Base-by-base conservation (phyloP, 2,329 filamentous ascomycete genomes). In the Bipolaris sorokiniana region DNA sequence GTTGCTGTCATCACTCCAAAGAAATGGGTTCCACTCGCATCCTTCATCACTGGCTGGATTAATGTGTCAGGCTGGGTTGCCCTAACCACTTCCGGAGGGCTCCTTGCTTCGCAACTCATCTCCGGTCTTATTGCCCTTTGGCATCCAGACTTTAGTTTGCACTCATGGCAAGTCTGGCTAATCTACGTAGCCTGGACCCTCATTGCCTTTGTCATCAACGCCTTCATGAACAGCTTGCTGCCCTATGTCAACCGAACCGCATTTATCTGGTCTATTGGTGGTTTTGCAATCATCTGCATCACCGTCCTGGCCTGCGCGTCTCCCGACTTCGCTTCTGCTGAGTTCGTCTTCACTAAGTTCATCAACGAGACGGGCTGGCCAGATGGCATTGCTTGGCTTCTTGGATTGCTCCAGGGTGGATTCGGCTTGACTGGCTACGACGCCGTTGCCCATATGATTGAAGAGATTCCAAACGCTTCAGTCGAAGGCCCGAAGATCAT, bases 11-110 rank as follows among this genome's bases (percentile, higher is more conserved):
- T 91, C 60, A 82, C 84, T 31, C 88, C 86, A 80, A 80, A 82
- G 56, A 77, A 76, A 53, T 88, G 82, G 80, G 83, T 85, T 16
- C 84, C 86, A 0, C 78, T 86, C 28, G 81, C 90, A 10, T 88
- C 86, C 45, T 91, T 88, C 79, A 83, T 87, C 45, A 90, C 88
- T 0, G 89, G 89, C 26, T 91, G 88, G 88, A 90, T 88, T 72
- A 89, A 88, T 65, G 84, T 87, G 36, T 86, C 86, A n/a, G 88
- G 88, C 15, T 91, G 88, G 87, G 86, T 90, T 31, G 76, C 76
- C 4, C 76, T 91, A 51, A 87, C 86, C 4, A 88, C 89, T 7
- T 89, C 88, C 0, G 88, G 85, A 15, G 87, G 88, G 1, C 79
- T 90, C 20, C 80, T 91, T 5, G 88, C 86, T 11, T 88, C 86